These are phyloP conservation scores for Penicillium rolfsii DNA, from an alignment of 2,329 filamentous ascomycete species.

Conservation along the genomic window DNA sequence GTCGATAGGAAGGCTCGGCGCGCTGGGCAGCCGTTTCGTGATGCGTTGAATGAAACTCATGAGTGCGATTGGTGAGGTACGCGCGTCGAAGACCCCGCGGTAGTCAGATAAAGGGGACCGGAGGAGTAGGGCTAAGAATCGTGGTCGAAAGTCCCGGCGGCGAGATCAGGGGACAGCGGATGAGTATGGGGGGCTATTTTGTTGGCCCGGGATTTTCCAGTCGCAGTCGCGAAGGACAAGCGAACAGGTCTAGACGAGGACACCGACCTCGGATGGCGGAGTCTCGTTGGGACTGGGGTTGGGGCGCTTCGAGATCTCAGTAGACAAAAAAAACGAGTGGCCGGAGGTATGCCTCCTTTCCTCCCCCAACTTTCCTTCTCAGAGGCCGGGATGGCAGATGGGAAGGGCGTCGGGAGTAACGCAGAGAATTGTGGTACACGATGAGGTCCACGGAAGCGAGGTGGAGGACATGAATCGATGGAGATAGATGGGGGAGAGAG, in stretches of 20 bases:
- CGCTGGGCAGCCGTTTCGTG: conserved; percentile 55
- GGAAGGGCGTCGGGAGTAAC: conserved; percentile 33
- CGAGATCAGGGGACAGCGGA: conserved; percentile 9
- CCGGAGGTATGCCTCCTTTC: conserved; percentile 50
- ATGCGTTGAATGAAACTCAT: conserved; percentile 60
- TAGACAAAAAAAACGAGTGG: conserved; percentile 42
- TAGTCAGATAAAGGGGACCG: conserved; percentile 26
- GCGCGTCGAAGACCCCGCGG: conserved; percentile 30
- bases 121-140: conserved; percentile 23
- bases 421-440: conserved; percentile 32
- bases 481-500: conserved; percentile 29
- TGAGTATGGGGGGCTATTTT: background rate
- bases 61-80: conserved; percentile 35
- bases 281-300: background rate
- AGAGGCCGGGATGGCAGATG: conserved; percentile 38
- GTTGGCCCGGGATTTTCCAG: background rate
- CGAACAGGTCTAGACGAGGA: conserved; percentile 16
- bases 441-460: conserved; percentile 30
- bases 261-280: conserved; percentile 15
- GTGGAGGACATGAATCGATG: conserved; percentile 38
- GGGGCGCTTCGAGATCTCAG: conserved; percentile 18
- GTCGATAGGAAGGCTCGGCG: conserved; percentile 51
- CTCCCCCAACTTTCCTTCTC: conserved; percentile 38
- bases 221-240: background rate
- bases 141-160: conserved; percentile 15